phyloP scores from a whole-genome alignment of 108 stramenopile genomes.

The Cyclotella kingstonii region DNA sequence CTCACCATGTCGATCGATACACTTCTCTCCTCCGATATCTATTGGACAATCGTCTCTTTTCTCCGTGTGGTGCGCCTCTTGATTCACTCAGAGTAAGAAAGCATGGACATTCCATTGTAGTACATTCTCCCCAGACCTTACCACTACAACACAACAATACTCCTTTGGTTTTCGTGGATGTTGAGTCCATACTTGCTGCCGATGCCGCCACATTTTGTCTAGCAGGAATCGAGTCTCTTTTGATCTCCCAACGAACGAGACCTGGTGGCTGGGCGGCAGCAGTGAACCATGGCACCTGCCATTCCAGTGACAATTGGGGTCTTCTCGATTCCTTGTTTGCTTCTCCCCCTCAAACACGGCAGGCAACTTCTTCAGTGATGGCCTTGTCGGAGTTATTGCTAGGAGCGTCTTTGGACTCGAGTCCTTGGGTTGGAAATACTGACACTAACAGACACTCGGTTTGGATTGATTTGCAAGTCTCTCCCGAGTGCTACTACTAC shows the following conservation, averaged over 20 bases:
- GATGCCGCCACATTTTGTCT: conserved; percentile 39
- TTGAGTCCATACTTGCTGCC: conserved; percentile 37
- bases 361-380: neutral
- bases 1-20: conserved; percentile 2
- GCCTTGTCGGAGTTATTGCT: conserved; percentile 38
- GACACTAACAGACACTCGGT: conserved; percentile 28
- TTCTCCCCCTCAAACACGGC: neutral
- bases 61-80: conserved; percentile 40
- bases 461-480: conserved; percentile 37
- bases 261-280: conserved; percentile 33
- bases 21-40: conserved; percentile 38
- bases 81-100: conserved; percentile 41
- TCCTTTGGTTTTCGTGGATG: conserved; percentile 10
- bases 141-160: conserved; percentile 8
- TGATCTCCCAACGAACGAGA: conserved; percentile 13
- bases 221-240: conserved; percentile 30
- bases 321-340: conserved; percentile 42
- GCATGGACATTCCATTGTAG: conserved; percentile 39
- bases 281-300: conserved; percentile 35
- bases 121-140: conserved; percentile 5
- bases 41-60: conserved; percentile 30
- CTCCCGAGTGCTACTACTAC: conserved; percentile 33
- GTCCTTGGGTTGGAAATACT: neutral
- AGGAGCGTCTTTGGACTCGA: conserved; percentile 26
- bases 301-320: conserved; percentile 36